phyloP scores from a whole-genome alignment of 257 asterid genomes.

The Rhazya stricta region DNA sequence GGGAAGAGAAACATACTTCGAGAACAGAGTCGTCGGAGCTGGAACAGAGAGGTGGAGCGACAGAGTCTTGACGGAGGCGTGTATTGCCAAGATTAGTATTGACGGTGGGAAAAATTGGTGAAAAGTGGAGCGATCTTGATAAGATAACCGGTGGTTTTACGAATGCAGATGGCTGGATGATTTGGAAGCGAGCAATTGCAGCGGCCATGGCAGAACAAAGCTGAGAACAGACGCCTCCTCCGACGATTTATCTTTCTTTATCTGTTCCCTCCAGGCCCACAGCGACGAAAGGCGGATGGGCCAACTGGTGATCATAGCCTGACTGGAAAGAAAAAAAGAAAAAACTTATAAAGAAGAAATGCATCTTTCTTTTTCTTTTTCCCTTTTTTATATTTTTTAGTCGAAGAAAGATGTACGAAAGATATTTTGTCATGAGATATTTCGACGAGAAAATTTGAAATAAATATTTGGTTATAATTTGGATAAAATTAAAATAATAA shows the following conservation, averaged over 20 bases:
- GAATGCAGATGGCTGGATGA: constrained; percentile 44
- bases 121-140: constrained; percentile 27
- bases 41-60: constrained; percentile 39
- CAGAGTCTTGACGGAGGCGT: constrained; percentile 38
- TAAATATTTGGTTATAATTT: no score
- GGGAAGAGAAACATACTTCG: constrained; percentile 33
- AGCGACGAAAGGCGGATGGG: neutral
- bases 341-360: no score
- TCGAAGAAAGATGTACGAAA: no score
- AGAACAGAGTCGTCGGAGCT: constrained; percentile 18
- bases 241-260: constrained; percentile 1
- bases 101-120: constrained; percentile 23
- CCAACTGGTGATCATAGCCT: no score
- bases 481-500: no score
- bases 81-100: constrained; percentile 21
- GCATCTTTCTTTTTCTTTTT: no score
- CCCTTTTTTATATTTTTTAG: no score
- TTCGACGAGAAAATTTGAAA: no score
- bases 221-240: neutral
- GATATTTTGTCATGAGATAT: no score
- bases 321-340: no score
- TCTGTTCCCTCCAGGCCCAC: neutral
- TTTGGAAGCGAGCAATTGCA: constrained; percentile 43
- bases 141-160: constrained; percentile 32
- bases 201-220: constrained; percentile 24